Base-by-base conservation (phyloP, 805 yeast genomes). In the Metschnikowia kofuensis region DNA sequence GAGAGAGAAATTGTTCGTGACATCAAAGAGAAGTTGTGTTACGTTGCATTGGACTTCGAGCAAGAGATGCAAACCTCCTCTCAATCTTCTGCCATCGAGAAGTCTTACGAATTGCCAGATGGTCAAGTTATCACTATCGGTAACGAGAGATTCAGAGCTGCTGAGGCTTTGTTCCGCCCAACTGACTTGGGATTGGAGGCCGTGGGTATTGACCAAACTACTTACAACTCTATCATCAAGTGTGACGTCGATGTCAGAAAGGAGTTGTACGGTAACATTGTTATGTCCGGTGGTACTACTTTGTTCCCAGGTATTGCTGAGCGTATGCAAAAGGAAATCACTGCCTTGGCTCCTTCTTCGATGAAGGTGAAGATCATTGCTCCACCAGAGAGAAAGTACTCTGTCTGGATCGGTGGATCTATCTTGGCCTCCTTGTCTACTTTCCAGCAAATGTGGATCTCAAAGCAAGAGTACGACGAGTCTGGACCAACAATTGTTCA, bases 361-460 rank as follows among this genome's bases (percentile, higher is more conserved):
- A 94, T 94, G 97, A 94, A 94, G 90, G 96, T 94, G 71, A 94
- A 94, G 87, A 91, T 94, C 73, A 87, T 87, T 73, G 99, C 99
- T 73, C 97, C 98, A 63, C 98, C 98, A 63, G 99, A 94, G 80
- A 87, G 99, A 79, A 94, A 94, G 79, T 94, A 88, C 87, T 88
- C 96, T 68, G 97, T 91, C 80, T 94, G 99, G 99, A 94, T 94
- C 62, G 99, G 99, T 84, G 99, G 99, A 81, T 94, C 98, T 65
- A 94, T 94, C 70, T 85, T 94, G 77, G 97, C 99, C 62, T 90
- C 97, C 53, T 85, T 94, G 75, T 89, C 97, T 57, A 94, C 99
- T 75, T 94, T 94, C 97, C 98, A 94, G 84, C 98, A 94, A 81
- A 92, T 94, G 98, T 94, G 99, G 99, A 90, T 94, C 88, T 91